Percentiles rank a stretch among this genome's conserved stretches.
These are phyloP conservation scores for Spirogloea muscicola DNA, from an alignment of 139 green algal genomes.

Conservation along the genomic window DNA sequence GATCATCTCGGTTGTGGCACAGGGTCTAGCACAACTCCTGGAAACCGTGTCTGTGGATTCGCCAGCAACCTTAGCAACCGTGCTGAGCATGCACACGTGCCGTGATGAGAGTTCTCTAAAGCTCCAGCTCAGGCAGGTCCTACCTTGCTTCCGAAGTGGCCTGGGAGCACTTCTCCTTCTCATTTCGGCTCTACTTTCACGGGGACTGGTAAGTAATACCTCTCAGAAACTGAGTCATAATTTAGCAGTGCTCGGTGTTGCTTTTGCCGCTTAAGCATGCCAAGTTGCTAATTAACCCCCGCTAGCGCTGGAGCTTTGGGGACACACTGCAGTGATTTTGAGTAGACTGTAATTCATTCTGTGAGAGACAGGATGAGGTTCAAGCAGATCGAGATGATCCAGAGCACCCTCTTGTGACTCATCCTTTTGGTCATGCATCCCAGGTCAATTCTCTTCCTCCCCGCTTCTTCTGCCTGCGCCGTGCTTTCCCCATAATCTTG, in stretches of 20 bases:
- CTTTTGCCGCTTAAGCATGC: neutral
- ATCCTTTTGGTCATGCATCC: conserved; percentile 49
- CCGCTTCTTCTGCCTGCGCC: no score
- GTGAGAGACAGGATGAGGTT: conserved; percentile 14
- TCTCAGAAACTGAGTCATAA: neutral
- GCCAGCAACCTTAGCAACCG: neutral
- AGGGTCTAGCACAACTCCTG: neutral
- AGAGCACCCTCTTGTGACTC: conserved; percentile 45
- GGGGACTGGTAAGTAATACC: conserved; percentile 13
- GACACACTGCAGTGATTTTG: neutral
- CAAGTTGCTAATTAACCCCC: no score
- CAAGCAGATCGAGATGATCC: conserved; percentile 44
- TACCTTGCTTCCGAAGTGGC: conserved; percentile 21
- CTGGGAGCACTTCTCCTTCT: conserved; percentile 45
- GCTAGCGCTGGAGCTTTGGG: neutral
- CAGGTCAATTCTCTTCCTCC: conserved; percentile 33
- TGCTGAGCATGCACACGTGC: conserved; percentile 1
- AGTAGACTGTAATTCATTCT: neutral
- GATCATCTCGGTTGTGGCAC: no score
- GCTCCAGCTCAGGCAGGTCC: neutral
- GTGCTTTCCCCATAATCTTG: neutral
- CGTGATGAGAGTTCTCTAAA: neutral
- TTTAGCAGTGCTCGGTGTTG: neutral
- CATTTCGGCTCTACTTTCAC: conserved; percentile 38
- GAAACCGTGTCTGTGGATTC: neutral